Evolutionary conservation across 768 basidiomycete species (phyloP), one percentile per base, ranked within the genome.

Genomic region (Artomyces pyxidatus): DNA sequence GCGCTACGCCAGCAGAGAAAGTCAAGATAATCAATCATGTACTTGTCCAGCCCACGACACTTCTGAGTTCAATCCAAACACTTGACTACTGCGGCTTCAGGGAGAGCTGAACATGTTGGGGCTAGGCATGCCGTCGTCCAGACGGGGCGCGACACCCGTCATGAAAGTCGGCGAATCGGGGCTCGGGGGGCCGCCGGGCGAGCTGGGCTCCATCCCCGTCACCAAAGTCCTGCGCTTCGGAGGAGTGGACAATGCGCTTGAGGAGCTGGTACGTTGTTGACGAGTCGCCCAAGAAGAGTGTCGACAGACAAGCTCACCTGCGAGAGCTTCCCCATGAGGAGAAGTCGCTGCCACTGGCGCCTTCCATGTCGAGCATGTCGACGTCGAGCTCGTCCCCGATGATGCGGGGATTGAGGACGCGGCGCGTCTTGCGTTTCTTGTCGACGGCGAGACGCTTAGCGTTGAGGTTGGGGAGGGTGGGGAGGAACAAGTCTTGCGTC

Each of bases 51-150:
- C n/a, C n/a, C n/a, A n/a, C n/a, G n/a, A n/a, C n/a, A n/a, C n/a
- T n/a, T n/a, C n/a, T n/a, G 32, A 35, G 32, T 6, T n/a, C 32
- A 1, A 7, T 12, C 32, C 12, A 35, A 35, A 35, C 32, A 14
- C 32, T 35, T 17, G 14, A 35, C 32, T 3, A 3, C 32, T 12
- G 14, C 1, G 32, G 12, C 14, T 35, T 17, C 17, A 35, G 2
- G 12, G 14, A 12, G 32, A 35, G 32, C 32, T 35, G 43, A 44
- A 44, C 43, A 44, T 44, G 43, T 44, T 44, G 9, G 43, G 43
- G 27, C 43, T 44, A 9, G 19, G 25, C 9, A 23, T 27, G 27
- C 17, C 16, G 23, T 42, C 17, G 43, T 17, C 27, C 26, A 27
- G 14, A 17, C 17, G 17, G 5, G 17, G n/a, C 14, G 6, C 28